Conservation (phyloP, 2,329 filamentous ascomycete species). For the Penicillium freii region DNA sequence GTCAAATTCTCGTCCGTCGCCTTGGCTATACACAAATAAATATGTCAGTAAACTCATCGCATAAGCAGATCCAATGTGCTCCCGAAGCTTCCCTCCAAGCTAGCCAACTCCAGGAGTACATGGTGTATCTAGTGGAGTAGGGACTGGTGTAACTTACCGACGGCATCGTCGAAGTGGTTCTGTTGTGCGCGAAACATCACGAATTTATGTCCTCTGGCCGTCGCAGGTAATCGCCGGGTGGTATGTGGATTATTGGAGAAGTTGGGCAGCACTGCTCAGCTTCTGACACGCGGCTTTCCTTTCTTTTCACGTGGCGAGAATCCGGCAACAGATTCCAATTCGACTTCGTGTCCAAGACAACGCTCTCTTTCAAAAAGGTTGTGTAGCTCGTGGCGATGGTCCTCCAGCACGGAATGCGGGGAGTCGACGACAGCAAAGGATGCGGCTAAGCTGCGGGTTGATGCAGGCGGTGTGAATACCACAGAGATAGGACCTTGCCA, state of each 20-base stretch:
- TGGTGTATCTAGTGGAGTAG: not conserved
- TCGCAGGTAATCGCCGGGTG: slow-evolving; percentile 7
- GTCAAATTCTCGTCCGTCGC: slow-evolving; percentile 98
- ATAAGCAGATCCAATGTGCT: not conserved
- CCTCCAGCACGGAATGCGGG: slow-evolving; percentile 22
- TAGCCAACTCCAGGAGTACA: not conserved
- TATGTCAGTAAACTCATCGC: slow-evolving; percentile 25
- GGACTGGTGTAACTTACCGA: slow-evolving; percentile 52
- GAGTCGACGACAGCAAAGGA: slow-evolving; percentile 11
- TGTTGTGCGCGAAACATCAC: slow-evolving; percentile 61
- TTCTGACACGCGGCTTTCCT: not conserved
- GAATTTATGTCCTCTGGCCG: slow-evolving; percentile 13
- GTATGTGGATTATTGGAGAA: slow-evolving; percentile 7
- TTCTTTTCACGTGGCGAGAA: not conserved
- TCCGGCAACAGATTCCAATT: not conserved
- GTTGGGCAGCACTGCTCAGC: slow-evolving; percentile 15
- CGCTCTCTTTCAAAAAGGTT: not conserved
- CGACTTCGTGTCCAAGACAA: not conserved
- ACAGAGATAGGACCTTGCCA: not conserved
- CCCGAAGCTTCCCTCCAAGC: not conserved
- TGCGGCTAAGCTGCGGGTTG: not conserved
- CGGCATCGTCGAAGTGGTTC: slow-evolving; percentile 68
- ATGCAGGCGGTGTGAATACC: not conserved
- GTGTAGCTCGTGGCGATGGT: slow-evolving; percentile 6
- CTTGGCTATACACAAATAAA: slow-evolving; percentile 54